Evolutionary conservation across 192 early-diverging fungal species (phyloP).

Genomic region (Glomus cerebriforme): DNA sequence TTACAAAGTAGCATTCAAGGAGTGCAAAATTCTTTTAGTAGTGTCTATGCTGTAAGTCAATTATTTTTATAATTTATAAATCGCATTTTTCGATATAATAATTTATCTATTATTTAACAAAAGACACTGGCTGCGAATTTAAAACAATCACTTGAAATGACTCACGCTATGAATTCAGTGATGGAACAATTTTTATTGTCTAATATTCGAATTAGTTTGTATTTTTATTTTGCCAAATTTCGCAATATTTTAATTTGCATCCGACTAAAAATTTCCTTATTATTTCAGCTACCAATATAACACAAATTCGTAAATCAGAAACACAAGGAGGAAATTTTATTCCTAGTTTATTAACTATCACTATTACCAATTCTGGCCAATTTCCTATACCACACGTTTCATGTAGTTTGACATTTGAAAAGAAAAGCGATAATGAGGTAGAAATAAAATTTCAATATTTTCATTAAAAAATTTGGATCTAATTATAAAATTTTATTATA

Average conservation of each 20-base stretch:
- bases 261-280: background rate
- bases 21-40: constrained; percentile 25
- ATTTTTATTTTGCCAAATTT: constrained; percentile 10
- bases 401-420: constrained; percentile 9
- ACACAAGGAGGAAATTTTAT: background rate
- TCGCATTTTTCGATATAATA: background rate
- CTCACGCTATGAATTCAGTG: constrained; percentile 44
- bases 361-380: background rate
- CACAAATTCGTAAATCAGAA: background rate
- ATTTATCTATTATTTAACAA: background rate
- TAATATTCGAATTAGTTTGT: constrained; percentile 43
- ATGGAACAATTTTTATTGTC: constrained; percentile 42
- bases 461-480: background rate
- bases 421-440: background rate
- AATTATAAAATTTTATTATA: background rate
- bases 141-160: constrained; percentile 46
- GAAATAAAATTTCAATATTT: background rate
- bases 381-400: background rate
- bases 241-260: background rate
- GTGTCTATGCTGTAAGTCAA: constrained; percentile 8
- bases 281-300: constrained; percentile 1
- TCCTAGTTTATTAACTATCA: constrained; percentile 14
- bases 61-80: background rate
- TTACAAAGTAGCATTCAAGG: constrained; percentile 1
- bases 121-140: constrained; percentile 44